Evolutionary conservation across 805 yeast species (phyloP), one percentile per base, ranked within the genome.

Genomic region (Nadsonia fulvescens): DNA sequence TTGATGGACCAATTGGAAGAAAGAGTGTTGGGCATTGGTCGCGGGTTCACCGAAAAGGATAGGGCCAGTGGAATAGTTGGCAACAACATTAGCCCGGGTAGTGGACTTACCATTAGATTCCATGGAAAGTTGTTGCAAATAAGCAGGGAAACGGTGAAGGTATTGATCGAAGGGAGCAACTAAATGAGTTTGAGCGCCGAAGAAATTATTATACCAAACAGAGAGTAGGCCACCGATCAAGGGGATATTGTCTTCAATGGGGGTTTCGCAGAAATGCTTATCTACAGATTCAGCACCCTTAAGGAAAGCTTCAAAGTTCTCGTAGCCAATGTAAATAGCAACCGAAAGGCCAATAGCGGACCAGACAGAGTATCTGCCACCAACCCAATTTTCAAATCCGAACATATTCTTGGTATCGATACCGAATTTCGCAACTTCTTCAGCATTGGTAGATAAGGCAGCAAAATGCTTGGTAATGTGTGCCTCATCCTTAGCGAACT

Each of bases 321-420:
- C 96, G 54, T 51, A 89, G 39, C 99, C 99, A 52, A 89, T 74
- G 69, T 76, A 89, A 42, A 89, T 58, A 43, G 93, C 92, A 37
- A 89, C 86, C 15, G 94, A 78, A 43, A 89, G 69, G 35, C 99
- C 99, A 53, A 89, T 89, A 37, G 98, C 91, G 22, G 93, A 78
- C 99, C 99, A 89, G 35, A 89, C 98, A n/a, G 98, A 89, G 72
- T 89, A 89, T 58, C 99, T 76, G 51, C 99, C 99, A 49, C 99
- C 99, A 38, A 89, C 99, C 98, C 98, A 89, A 59, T 61, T 74
- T 54, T 83, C 94, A 47, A 89, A 89, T 37, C 92, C 96, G 56
- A 89, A 89, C 99, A 89, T 89, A 66, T 89, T 89, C 53, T 70
- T 75, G 51, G 94, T 70, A 61, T 89, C 96, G 42, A 89, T 89